A percentile compares a stretch with the other conserved stretches of the same genome.
phyloP scores from a whole-genome alignment of 495 filamentous ascomycete genomes.

The Xylaria telfairii region DNA sequence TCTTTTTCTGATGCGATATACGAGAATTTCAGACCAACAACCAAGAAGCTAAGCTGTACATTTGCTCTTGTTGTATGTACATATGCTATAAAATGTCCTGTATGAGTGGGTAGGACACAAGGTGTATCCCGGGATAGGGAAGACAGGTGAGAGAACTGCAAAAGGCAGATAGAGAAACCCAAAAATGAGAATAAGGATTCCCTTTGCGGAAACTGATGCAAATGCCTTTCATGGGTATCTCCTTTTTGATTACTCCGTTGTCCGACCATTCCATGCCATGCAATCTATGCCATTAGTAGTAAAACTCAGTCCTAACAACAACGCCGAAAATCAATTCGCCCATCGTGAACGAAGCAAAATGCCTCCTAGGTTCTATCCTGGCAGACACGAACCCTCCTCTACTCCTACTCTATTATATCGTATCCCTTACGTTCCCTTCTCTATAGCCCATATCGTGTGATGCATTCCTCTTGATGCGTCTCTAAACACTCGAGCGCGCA shows the following conservation, averaged over 20 bases:
- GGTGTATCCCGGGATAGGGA: background rate
- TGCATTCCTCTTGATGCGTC: constrained; percentile 75
- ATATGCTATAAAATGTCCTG: constrained; percentile 6
- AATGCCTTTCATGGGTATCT: constrained; percentile 34
- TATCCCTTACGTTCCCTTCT: background rate
- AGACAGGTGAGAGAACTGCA: background rate
- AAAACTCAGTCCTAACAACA: background rate
- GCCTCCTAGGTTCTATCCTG: background rate
- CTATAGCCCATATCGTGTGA: constrained; percentile 71
- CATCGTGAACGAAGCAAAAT: background rate
- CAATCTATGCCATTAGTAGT: background rate
- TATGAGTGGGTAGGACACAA: background rate
- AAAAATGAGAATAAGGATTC: background rate
- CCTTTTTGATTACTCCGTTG: constrained; percentile 21
- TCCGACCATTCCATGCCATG: constrained; percentile 11
- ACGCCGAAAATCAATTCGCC: background rate
- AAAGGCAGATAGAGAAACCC: constrained; percentile 2
- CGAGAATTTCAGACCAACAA: background rate
- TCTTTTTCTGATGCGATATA: constrained; percentile 15
- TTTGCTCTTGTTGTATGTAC: constrained; percentile 20
- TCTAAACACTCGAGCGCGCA: constrained; percentile 85
- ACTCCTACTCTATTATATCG: background rate
- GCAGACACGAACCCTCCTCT: background rate
- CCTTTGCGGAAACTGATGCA: background rate
- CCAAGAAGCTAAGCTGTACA: background rate